Evolutionary conservation across 2,329 filamentous ascomycete species (phyloP), one percentile per base, ranked within the genome.

Genomic region (Fusarium sp.): DNA sequence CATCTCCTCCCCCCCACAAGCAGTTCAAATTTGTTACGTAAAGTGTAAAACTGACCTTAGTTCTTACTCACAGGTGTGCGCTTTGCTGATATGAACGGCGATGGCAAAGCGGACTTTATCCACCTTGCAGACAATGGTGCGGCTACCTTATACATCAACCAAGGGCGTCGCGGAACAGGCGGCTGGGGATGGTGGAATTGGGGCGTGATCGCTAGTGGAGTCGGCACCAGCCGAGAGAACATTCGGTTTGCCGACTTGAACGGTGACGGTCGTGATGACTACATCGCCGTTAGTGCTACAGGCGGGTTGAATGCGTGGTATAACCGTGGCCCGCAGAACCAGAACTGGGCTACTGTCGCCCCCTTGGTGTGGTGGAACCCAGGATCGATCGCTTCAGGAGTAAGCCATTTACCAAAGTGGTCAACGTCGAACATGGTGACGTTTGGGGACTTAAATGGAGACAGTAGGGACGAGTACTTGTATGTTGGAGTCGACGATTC

Each of bases 361-460:
- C 42, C 42, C 20, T 44, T 44, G 20, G 42, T 44, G 13, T 44
- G 42, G 42, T 44, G 42, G 42, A 44, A 44, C 22, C 42, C 42
- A 6, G 42, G 42, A 9, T 26, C 42, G 22, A 17, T 44, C 7
- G 42, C 42, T 44, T 44, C 42, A 7, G 42, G 42, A 22, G 42
- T 28, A 14, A 44, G 17, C 13, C 20, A 44, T 44, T 26, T 44
- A 18, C 42, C 42, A 44, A 28, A 44, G 7, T 44, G 42, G 42
- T 44, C 42, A 28, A 44, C 42, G 9, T n/a, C 42, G 13, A 22
- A 28, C n/a, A 44, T 28, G 42, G 42, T 44, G 42, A 44, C 20
- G 26, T 28, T 28, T 28, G 26, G 26, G 26, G 26, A 28, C 26
- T 28, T 28, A 7, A 28, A 44, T 28, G 42, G 42, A 24, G 42